Percentiles rank a stretch among this genome's conserved stretches.
Evolutionary conservation across 2,329 filamentous ascomycete species (phyloP).

Genomic region (Scedosporium dehoogii): DNA sequence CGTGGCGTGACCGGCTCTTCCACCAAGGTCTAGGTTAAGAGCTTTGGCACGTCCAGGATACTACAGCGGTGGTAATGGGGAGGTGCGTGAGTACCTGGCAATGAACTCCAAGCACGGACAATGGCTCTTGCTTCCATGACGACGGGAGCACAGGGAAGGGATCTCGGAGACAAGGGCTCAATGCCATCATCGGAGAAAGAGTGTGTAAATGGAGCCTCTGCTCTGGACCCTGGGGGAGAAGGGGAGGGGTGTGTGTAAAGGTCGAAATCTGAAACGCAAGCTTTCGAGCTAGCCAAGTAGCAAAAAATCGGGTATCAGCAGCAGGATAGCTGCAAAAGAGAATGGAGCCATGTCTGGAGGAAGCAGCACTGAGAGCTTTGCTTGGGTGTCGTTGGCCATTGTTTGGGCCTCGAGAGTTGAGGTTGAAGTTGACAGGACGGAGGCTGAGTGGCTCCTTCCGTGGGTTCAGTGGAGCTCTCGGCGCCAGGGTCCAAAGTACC

Average conservation of each 20-base stretch:
- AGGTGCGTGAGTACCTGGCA: neutral
- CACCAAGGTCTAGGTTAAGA: no score
- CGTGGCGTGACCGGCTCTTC: neutral
- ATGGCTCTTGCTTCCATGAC: no score
- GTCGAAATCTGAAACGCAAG: neutral
- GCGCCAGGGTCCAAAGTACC: neutral
- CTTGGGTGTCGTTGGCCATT: neutral
- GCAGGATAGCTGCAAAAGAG: neutral
- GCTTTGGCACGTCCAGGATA: no score
- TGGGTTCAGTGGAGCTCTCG: neutral
- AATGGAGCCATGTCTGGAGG: neutral
- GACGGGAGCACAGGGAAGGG: no score
- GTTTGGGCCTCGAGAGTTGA: slow-evolving; percentile 5
- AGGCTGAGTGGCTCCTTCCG: neutral
- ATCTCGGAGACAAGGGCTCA: neutral
- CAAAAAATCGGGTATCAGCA: neutral
- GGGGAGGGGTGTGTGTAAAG: neutral
- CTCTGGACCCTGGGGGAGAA: neutral
- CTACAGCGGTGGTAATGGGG: neutral
- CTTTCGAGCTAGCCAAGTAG: neutral
- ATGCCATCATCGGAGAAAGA: neutral
- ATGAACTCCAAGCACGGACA: no score
- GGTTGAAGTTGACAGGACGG: neutral
- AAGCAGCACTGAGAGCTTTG: neutral
- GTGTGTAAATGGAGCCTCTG: neutral